Base-by-base conservation (phyloP, 1,139 yeast species). In the Geotrichum reessii region DNA sequence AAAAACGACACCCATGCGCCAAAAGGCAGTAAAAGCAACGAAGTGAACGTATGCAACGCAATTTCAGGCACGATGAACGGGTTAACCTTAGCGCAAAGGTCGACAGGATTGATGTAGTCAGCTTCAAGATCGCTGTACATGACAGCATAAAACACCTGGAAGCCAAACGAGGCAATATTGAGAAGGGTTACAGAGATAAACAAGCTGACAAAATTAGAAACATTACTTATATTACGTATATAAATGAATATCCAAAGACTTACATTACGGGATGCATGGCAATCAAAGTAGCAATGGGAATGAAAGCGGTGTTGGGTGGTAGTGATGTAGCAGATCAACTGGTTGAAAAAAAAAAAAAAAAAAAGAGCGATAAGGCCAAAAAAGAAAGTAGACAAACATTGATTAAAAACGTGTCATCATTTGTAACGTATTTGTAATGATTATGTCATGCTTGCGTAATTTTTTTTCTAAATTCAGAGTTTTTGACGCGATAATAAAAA, bases 61-160 rank as follows among this genome's bases (percentile, higher is more conserved):
- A 95, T 96, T 74, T 91, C 97, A 49, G 96, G 96, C 56, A 87
- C 77, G 67, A 89, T 85, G 78, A 87, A 83, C 47, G 49, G 85
- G 58, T 90, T 90, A 69, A 89, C 82, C 71, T 86, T 88, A 76
- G 87, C 87, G 76, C 97, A 91, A 66, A 91, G 81, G 74, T 91
- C 97, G 71, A 90, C 88, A 55, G 97, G 97, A 73, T 91, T 91
- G 76, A 90, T 88, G 77, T 90, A 91, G 74, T 91, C 97, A 68
- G 60, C 55, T 55, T 24, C 97, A 71, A 90, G 82, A 74, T 90
- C 97, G 63, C 92, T 86, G 76, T 85, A 89, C 84, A 88, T 83
- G 70, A 89, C 89, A 49, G 95, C 87, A 78, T 88, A 88, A 74
- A 85, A 90, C 55, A 89, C 96, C 75, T 89, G 96, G 44, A 86